Base-by-base conservation (phyloP, 2,329 filamentous ascomycete genomes). In the Trichoderma sp. region DNA sequence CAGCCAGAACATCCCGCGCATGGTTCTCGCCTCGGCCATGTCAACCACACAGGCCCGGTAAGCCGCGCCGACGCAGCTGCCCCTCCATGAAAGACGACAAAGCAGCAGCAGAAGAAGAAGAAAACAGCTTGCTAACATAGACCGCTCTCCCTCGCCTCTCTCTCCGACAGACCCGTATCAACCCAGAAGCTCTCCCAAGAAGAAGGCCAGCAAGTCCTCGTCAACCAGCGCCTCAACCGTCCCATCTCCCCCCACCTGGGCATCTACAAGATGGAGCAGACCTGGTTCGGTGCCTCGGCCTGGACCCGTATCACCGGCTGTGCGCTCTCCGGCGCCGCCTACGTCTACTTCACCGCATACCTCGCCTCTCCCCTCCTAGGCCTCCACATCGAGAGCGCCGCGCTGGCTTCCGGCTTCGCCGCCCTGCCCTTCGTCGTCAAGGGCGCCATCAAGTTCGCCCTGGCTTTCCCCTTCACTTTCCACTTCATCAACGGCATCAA, bases 221-320 rank as follows among this genome's bases (percentile, higher is more conserved):
- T 87, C 75, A 83, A 88, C 76, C 94, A 97, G 84, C 94, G 94
- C 75, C 85, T 90, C 67, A 81, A 86, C 76, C 94, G 94, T 63
- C 94, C 94, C 77, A 85, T 97, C 74, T 86, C 92, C 54, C 94
- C 94, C 66, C 93, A 97, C 78, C 87, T 97, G 71, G 79, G 82
- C 76, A 94, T 96, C 86, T 97, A 97, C 89, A 86, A 88, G 79
- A 87, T 90, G 69, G 89, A 92, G 80, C 91, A 97, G 82, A 95
- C 92, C 74, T 97, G 90, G 90, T 90, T 92, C 80, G 85, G 86
- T 73, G 89, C 89, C 73, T 88, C 84, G 68, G 84, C 86, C 72
- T 85, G 92, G 81, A 92, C 93, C 83, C 93, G 94, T 76, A 88
- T 97, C 82, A 94, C 92, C n/a, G 94, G 92, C 75, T 81, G 85